Conservation (phyloP, 2,329 filamentous ascomycete species). For the Xenoacremonium recifei region DNA sequence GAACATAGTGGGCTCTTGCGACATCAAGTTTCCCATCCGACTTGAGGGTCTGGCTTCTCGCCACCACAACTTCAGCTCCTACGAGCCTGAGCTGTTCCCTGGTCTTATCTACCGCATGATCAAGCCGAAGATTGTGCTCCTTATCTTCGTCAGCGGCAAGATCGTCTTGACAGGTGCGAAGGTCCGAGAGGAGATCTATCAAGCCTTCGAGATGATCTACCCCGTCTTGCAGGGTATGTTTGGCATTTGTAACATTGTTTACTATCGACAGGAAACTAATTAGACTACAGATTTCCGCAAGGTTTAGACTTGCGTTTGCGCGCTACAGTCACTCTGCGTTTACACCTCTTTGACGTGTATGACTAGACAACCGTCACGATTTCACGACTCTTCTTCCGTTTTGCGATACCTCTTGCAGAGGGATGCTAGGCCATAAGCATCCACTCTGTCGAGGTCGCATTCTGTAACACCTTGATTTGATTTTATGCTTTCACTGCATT, state of each 20-base stretch:
- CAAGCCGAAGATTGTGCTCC: constrained; percentile 96
- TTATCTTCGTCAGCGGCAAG: constrained; percentile 98
- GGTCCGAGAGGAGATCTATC: constrained; percentile 96
- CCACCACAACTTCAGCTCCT: constrained; percentile 99
- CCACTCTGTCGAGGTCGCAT: constrained; percentile 15
- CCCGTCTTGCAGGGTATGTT: constrained; percentile 84
- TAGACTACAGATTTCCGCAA: constrained; percentile 52
- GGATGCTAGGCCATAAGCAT: constrained; percentile 21
- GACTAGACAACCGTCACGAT: constrained; percentile 46
- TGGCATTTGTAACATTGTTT: neutral
- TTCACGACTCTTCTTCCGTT: constrained; percentile 42
- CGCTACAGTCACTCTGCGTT: neutral
- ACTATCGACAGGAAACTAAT: constrained; percentile 6
- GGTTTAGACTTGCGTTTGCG: constrained; percentile 38
- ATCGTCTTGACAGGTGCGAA: constrained; percentile 98
- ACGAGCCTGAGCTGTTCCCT: constrained; percentile 97
- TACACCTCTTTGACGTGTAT: constrained; percentile 34
- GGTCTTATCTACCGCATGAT: constrained; percentile 99
- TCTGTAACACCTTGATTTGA: constrained; percentile 39
- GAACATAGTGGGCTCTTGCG: constrained; percentile 98
- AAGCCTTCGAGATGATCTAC: constrained; percentile 96
- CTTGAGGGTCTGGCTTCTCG: constrained; percentile 92
- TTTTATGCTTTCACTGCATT: constrained; percentile 46
- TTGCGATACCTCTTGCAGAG: constrained; percentile 10
- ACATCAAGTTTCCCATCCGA: constrained; percentile 99